Conservation (phyloP, 306 rosid genomes). For the Oemleria cerasiformis region DNA sequence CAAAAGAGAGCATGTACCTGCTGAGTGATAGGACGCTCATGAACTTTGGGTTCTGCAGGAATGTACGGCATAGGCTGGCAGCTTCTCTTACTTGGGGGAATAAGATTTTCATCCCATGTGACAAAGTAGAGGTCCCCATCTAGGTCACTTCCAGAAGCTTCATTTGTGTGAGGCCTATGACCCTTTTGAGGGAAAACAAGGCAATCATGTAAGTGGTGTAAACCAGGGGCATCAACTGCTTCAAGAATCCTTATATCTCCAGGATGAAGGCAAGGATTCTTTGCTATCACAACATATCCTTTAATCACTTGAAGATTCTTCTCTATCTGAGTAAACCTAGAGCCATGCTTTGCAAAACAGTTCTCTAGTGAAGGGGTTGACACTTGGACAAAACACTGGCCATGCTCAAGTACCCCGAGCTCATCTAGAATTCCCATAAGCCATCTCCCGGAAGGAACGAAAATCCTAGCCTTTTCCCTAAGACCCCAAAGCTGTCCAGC, state of each 20-base stretch:
- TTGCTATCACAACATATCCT: conserved; percentile 68
- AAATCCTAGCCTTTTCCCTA: conserved; percentile 80
- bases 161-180: conserved; percentile 82
- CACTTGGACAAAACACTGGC: conserved; percentile 83
- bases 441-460: conserved; percentile 82
- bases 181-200: conserved; percentile 89
- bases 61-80: conserved; percentile 66
- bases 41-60: conserved; percentile 38
- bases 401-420: conserved; percentile 60
- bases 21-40: conserved; percentile 31
- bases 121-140: conserved; percentile 92
- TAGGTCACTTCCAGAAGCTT: conserved; percentile 97
- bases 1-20: conserved; percentile 33
- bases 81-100: conserved; percentile 86
- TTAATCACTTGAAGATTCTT: conserved; percentile 50
- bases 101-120: conserved; percentile 83
- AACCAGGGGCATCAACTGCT: conserved; percentile 75
- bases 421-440: conserved; percentile 88
- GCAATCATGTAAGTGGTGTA: conserved; percentile 80
- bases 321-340: conserved; percentile 50
- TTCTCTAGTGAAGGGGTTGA: conserved; percentile 68
- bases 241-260: conserved; percentile 85
- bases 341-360: conserved; percentile 84
- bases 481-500: conserved; percentile 87
- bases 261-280: conserved; percentile 94